These are phyloP conservation scores for Symbiotaphrina buchneri DNA, from an alignment of 495 filamentous ascomycete genomes.

Conservation along the genomic window DNA sequence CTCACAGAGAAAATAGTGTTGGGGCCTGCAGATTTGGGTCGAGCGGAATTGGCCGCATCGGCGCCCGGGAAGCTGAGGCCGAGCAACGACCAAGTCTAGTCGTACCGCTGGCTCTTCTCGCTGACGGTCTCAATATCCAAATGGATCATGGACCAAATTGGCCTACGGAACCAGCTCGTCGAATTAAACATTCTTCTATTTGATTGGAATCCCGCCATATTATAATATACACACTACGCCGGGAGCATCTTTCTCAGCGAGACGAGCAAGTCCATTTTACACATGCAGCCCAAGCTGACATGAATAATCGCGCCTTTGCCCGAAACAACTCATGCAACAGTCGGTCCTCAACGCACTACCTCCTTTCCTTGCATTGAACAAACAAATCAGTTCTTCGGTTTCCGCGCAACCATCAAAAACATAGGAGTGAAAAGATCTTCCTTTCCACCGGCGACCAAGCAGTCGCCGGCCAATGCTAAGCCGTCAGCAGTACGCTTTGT, in stretches of 20 bases:
- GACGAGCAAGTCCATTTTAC: neutral
- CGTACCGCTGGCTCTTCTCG: too few relatives aligned
- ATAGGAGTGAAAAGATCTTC: constrained; percentile 95
- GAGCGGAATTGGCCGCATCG: neutral
- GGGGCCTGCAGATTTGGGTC: neutral
- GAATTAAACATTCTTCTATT: too few relatives aligned
- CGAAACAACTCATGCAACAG: neutral
- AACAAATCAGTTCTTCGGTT: constrained; percentile 28
- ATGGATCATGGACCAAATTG: too few relatives aligned
- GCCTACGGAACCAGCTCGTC: too few relatives aligned
- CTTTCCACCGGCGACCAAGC: constrained; percentile 72
- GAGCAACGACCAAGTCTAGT: neutral
- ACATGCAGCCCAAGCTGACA: neutral
- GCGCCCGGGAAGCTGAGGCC: neutral
- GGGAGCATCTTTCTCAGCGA: too few relatives aligned
- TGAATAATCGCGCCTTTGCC: neutral
- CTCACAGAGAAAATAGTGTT: neutral
- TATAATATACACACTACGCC: too few relatives aligned
- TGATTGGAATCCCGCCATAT: too few relatives aligned
- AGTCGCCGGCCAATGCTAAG: constrained; percentile 63
- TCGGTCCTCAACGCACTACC: neutral
- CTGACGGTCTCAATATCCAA: too few relatives aligned
- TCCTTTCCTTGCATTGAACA: neutral
- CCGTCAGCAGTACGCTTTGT: constrained; percentile 93
- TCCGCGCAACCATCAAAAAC: constrained; percentile 95